These are phyloP conservation scores for Cruciata laevipes DNA, from an alignment of 257 asterid genomes.

Conservation along the genomic window DNA sequence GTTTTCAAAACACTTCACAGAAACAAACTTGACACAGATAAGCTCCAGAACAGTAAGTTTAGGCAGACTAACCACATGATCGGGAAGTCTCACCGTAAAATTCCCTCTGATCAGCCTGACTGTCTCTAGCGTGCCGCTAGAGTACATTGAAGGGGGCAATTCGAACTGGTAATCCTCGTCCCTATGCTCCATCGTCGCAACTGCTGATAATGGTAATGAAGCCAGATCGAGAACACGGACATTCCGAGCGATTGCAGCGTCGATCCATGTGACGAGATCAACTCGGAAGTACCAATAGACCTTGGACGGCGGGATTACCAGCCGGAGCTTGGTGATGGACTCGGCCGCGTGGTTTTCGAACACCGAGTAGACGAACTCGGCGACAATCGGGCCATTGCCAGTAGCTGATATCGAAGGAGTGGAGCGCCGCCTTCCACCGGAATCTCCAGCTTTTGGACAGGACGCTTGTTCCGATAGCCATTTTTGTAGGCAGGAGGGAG, in stretches of 20 bases:
- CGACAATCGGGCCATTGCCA: not conserved
- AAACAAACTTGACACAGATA: not conserved
- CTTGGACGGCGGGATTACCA: not conserved
- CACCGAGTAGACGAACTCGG: not conserved
- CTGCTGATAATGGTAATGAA: not conserved
- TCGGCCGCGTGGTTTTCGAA: not conserved
- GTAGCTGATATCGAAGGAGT: not conserved
- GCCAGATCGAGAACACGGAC: not conserved
- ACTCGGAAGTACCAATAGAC: no score
- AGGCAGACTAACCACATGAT: not conserved
- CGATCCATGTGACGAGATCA: no score
- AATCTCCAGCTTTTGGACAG: conserved; percentile 1
- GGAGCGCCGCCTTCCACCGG: not conserved
- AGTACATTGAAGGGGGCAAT: not conserved
- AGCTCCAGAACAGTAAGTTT: not conserved
- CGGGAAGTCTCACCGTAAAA: not conserved
- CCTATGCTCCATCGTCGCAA: no score
- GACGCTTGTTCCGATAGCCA: not conserved
- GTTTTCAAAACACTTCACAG: no score
- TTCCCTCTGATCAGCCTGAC: not conserved
- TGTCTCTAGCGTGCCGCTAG: not conserved
- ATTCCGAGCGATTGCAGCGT: not conserved
- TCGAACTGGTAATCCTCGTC: no score
- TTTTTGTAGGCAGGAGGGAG: not conserved
- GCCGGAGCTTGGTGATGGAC: not conserved